Evolutionary conservation across 495 filamentous ascomycete genomes (phyloP), one percentile per base, ranked within the genome.

Genomic region (Aspergillus asperescens): DNA sequence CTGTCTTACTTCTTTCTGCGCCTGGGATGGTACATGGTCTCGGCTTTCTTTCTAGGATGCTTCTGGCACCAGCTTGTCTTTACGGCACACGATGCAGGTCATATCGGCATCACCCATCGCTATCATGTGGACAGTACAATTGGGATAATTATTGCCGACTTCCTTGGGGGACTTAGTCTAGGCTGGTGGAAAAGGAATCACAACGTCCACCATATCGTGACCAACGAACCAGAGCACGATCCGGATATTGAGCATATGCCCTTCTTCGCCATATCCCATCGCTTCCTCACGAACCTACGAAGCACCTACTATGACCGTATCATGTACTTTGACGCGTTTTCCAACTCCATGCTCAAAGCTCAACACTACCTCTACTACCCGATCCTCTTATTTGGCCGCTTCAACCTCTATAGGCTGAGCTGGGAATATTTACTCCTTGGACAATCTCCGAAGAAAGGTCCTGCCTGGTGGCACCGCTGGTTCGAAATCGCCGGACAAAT

Each of bases 121-220:
- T 96, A 89, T 67, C 81, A 84, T 20, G 69, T 79, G 15, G 93
- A 98, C 69, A 85, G 86, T 5, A 71, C 85, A 29, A 89, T 97
- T 58, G 91, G 89, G 28, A 95, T 97, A 59, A 68, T 95, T 48
- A 87, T 97, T 59, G 92, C 93, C 19, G 84, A 95, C 64, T 98
- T 87, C 58, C 72, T 91, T 3, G 93, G 93, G 18, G 93, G 93
- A 4, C 70, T 98, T n/a, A 93, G 88, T 39, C 54, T 93, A 12
- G 88, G 92, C 8, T 98, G 93, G 93, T 98, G 93, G 93, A 98
- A 98, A 67, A 79, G 81, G 48, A 96, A 83, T 66, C 93, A 98
- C 72, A 98, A 98, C 67, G 93, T 98, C 22, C 93, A 98, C 65
- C 93, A 98, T 59, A 90, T 98, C 58, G 87, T 98, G 28, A 98